Percentiles rank a stretch among this genome's conserved stretches.
phyloP scores from a whole-genome alignment of 129 eudicot species.

The Oenanthe sinensis region DNA sequence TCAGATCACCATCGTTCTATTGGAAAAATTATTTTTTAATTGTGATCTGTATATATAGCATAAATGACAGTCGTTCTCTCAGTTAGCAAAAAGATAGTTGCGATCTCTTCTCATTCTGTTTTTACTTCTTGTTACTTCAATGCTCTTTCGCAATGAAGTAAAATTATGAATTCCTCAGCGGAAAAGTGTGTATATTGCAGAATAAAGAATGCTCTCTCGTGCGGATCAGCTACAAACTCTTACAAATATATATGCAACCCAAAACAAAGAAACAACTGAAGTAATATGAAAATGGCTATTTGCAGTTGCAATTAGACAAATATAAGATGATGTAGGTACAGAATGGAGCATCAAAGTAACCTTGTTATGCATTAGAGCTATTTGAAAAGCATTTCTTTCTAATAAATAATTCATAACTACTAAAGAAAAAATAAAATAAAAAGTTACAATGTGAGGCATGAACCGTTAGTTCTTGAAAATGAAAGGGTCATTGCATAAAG shows the following conservation, averaged over 20 bases:
- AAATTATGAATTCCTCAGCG: background rate
- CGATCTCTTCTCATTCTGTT: background rate
- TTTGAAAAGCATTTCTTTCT: too few species aligned
- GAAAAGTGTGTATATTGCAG: background rate
- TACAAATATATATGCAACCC: background rate
- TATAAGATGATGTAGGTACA: background rate
- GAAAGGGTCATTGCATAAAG: background rate
- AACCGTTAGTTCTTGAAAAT: background rate
- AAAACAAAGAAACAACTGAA: background rate
- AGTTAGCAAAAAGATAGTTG: background rate
- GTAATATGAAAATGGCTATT: background rate
- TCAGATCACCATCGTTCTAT: slow-evolving; percentile 14
- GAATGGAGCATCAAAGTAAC: background rate
- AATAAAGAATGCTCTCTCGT: background rate
- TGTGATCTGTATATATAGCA: background rate
- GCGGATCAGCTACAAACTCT: background rate
- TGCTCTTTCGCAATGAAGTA: background rate
- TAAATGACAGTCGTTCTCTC: background rate
- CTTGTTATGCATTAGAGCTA: background rate
- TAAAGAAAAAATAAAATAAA: too few species aligned
- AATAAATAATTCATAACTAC: background rate
- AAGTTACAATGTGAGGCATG: background rate
- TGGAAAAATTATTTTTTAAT: background rate
- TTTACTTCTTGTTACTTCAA: background rate
- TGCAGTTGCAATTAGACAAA: background rate